phyloP scores from a whole-genome alignment of 106 monocot species.

The Iris macrosiphon region DNA sequence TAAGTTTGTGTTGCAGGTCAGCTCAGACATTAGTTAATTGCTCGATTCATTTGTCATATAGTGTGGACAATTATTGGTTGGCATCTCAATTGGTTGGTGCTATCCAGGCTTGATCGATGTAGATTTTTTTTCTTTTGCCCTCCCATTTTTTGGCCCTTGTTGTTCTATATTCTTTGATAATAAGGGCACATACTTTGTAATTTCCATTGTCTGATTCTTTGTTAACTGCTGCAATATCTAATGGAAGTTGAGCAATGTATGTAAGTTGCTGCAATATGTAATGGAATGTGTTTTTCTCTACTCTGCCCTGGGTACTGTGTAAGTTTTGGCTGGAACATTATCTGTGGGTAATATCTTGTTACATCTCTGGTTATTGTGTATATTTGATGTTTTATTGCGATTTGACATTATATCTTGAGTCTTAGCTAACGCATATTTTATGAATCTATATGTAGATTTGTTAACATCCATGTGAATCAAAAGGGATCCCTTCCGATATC shows the following conservation, averaged over 20 bases:
- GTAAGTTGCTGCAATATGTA: too few relatives aligned
- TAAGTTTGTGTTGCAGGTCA: slow-evolving; percentile 2
- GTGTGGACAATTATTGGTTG: slow-evolving; percentile 16
- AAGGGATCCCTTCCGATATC: too few relatives aligned
- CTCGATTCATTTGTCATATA: slow-evolving; percentile 35
- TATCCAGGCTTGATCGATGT: slow-evolving; percentile 12
- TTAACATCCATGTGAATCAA: too few relatives aligned
- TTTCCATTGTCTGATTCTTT: neutral
- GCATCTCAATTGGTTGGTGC: slow-evolving; percentile 25
- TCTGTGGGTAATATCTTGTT: too few relatives aligned
- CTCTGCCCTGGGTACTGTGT: too few relatives aligned
- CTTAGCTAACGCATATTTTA: too few relatives aligned
- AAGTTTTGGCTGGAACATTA: too few relatives aligned
- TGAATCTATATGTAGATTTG: too few relatives aligned
- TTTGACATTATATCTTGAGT: too few relatives aligned
- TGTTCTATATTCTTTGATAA: slow-evolving; percentile 5
- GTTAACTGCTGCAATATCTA: slow-evolving; percentile 4
- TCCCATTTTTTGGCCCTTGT: slow-evolving; percentile 4
- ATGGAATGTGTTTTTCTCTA: too few relatives aligned
- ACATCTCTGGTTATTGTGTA: too few relatives aligned
- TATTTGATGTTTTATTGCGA: too few relatives aligned
- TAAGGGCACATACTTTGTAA: slow-evolving; percentile 1
- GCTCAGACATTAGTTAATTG: slow-evolving; percentile 6
- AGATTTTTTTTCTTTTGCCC: slow-evolving; percentile 10
- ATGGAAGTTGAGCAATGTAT: slow-evolving; percentile 6